Conservation (phyloP, 495 filamentous ascomycete genomes). For the Penicillium maclennaniae region DNA sequence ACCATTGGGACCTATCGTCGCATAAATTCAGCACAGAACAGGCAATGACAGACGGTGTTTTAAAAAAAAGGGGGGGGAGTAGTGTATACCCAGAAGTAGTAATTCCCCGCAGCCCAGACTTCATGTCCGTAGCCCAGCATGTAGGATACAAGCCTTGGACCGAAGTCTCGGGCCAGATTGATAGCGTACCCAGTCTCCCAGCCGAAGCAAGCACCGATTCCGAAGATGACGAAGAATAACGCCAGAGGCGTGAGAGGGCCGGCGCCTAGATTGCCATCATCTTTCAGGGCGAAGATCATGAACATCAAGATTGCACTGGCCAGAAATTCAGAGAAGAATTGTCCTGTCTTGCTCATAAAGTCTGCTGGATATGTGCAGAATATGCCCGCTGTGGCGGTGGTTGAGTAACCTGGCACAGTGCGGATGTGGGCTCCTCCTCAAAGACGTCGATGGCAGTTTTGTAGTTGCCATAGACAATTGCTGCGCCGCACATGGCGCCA, state of each 20-base stretch:
- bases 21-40: background rate
- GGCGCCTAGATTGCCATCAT: conserved; percentile 51
- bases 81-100: conserved; percentile 59
- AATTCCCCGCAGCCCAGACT: conserved; percentile 59
- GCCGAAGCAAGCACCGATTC: conserved; percentile 64
- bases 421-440: conserved; percentile 50
- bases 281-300: conserved; percentile 63
- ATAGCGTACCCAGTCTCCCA: conserved; percentile 70
- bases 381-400: conserved; percentile 58
- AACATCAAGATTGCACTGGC: conserved; percentile 61
- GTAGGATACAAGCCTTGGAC: conserved; percentile 59
- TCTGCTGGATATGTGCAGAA: conserved; percentile 63
- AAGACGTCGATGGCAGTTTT: conserved; percentile 50
- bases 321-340: conserved; percentile 65
- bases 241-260: conserved; percentile 49
- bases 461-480: conserved; percentile 57
- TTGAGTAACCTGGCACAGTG: conserved; percentile 53
- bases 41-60: background rate
- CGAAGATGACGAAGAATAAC: conserved; percentile 63
- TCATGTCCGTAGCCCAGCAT: conserved; percentile 59
- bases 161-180: conserved; percentile 64
- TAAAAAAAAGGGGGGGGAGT: background rate
- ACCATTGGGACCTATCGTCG: conserved; percentile 46
- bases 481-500: conserved; percentile 52
- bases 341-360: conserved; percentile 55